Evolutionary conservation across 768 basidiomycete genomes (phyloP).

Genomic region (Pleurotus giganteus): DNA sequence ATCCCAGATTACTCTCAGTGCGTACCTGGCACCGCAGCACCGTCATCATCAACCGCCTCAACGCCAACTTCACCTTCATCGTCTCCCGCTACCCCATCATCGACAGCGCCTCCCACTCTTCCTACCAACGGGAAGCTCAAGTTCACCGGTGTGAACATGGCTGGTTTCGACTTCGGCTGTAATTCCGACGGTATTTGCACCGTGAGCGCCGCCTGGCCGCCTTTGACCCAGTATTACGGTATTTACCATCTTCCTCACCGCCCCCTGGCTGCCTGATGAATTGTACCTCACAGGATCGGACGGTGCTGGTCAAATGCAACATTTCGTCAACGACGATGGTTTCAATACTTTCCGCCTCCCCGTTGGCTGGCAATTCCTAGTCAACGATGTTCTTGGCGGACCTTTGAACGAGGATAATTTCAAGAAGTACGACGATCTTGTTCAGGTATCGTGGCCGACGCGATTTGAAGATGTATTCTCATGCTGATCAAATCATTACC

Average conservation of each 20-base stretch:
- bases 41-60: neutral
- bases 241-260: neutral
- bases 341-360: conserved; percentile 61
- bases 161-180: conserved; percentile 57
- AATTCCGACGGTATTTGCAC: conserved; percentile 41
- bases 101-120: conserved; percentile 14
- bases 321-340: conserved; percentile 53
- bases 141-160: conserved; percentile 49
- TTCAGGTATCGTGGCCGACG: conserved; percentile 32
- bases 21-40: conserved; percentile 22
- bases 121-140: conserved; percentile 23
- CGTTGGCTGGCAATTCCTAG: conserved; percentile 57
- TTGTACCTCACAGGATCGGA: conserved; percentile 28
- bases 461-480: neutral
- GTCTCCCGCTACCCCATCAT: conserved; percentile 19
- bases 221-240: conserved; percentile 44
- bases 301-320: conserved; percentile 57
- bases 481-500: neutral
- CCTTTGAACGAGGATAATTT: conserved; percentile 42
- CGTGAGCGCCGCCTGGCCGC: conserved; percentile 37
- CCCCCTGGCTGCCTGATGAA: neutral
- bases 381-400: conserved; percentile 33
- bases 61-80: conserved; percentile 5
- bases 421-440: conserved; percentile 47
- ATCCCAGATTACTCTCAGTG: conserved; percentile 32